A percentile compares a stretch with the other conserved stretches of the same genome.
phyloP scores from a whole-genome alignment of 2,329 filamentous ascomycete genomes.

The Cladophialophora yegresii region DNA sequence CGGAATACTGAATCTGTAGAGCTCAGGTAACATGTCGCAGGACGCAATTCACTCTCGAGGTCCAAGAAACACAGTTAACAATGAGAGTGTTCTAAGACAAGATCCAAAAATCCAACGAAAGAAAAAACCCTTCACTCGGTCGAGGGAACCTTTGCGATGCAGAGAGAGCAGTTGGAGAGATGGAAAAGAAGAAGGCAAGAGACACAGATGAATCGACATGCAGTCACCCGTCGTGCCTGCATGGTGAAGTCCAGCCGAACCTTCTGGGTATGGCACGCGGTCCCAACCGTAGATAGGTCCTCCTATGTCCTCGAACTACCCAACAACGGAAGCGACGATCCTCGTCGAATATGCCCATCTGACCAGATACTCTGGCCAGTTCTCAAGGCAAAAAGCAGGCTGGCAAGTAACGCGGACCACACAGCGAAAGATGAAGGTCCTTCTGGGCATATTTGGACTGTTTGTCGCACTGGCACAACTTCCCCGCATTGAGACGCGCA shows the following conservation, averaged over 20 bases:
- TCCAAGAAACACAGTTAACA: constrained; percentile 17
- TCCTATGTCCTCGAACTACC: neutral
- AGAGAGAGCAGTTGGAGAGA: constrained; percentile 3
- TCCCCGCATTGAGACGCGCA: neutral
- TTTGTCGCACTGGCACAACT: neutral
- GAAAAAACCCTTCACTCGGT: constrained; percentile 9
- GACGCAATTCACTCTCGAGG: constrained; percentile 9
- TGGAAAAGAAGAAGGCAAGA: constrained; percentile 8
- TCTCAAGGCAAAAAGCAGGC: neutral
- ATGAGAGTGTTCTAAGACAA: constrained; percentile 23
- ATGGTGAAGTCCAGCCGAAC: neutral
- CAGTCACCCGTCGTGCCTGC: constrained; percentile 20
- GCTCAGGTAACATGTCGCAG: constrained; percentile 9
- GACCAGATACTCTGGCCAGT: neutral
- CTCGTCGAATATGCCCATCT: neutral
- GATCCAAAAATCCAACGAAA: constrained; percentile 32
- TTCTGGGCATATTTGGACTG: neutral
- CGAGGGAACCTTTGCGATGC: constrained; percentile 2
- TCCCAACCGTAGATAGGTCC: neutral
- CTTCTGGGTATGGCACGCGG: neutral
- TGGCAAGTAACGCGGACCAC: neutral
- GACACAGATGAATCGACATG: constrained; percentile 8
- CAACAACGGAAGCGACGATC: neutral
- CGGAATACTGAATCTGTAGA: neutral
- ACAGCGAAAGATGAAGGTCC: neutral